Evolutionary conservation across 257 asterid genomes (phyloP), one percentile per base, ranked within the genome.

Genomic region (Datura wrightii): DNA sequence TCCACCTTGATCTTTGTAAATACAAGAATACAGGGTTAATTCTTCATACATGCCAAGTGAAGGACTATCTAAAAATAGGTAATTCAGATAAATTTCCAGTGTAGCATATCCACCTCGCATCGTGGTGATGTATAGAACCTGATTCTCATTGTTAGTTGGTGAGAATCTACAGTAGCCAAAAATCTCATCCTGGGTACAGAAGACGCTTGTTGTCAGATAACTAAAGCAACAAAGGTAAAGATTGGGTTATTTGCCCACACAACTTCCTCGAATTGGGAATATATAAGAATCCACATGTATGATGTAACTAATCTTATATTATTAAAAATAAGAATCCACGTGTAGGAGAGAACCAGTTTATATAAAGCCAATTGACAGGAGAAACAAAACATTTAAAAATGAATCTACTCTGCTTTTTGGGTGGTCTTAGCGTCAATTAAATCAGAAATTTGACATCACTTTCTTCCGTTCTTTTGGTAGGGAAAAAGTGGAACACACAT

Each of bases 141-240:
- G 94, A 87, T 94, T 92, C 3, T 86, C 86, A 86, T 87, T 95
- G 34, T 88, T 86, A 83, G 84, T 44, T 80, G 90, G 93, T 48
- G 97, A 91, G 91, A 97, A 97, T 86, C 93, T 94, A 87, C 97
- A 92, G 83, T 85, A 97, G 85, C 95, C 92, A 62, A 93, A 91
- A 37, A 83, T 82, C 91, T 95, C 99, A 83, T 89, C 98, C 98
- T 97, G 93, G 46, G 85, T 85, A 18, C 76, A 39, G 79, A 42
- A 60, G 79, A 83, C 56, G 79, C 78, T 79, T 83, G 81, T 67
- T 71, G 82, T 82, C 59, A 83, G 66, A 13, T 14, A 65, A 56
- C 42, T 11, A 48, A 44, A 60, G 53, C 14, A 78, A 71, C 31
- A 62, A 44, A 16, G 37, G 54, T 55, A 41, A 48, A 46, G 41